Base-by-base conservation (phyloP, 2,329 filamentous ascomycete genomes). In the Trichoderma koningiopsis region DNA sequence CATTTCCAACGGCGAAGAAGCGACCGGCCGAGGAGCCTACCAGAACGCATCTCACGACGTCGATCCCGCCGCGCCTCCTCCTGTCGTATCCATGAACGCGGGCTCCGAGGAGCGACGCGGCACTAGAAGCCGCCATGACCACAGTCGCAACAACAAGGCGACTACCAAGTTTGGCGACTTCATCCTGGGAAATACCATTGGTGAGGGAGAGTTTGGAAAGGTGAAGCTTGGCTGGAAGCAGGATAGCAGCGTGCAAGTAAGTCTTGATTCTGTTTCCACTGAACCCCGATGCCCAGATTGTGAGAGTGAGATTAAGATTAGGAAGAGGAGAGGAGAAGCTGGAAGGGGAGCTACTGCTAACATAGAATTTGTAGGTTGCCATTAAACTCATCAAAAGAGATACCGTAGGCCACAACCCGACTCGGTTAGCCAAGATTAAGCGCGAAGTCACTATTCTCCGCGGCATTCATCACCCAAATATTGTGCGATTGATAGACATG, bases 161-260 rank as follows among this genome's bases (percentile, higher is more conserved):
- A 82, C 77, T 11, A 94, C 91, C 53, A 94, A 93, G 73, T 98
- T 99, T 78, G 95, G 95, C 70, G 94, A 97, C 72, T 99, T 98
- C 80, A 93, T 97, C 71, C 86, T 99, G 4, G 96, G 96, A 43
- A 95, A 97, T 79, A 98, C 95, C 2, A 91, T 99, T 61, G 96
- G 96, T 61, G 96, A 99, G 83, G 96, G 96, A 71, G 96, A 99
- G 81, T 99, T 99, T 79, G 96, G 96, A 73, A 99, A 99, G 79
- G 96, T 99, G 75, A 98, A 97, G 81, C 89, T 98, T 77, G 96
- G 96, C 31, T 99, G 96, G 96, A 98, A 97, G 81, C 92, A 93
- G 78, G 94, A 97, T 80, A 94, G 94, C 70, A 94, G 91, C 72
- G 92, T 97, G 61, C 91, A 95, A 83, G 89, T 91, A 82, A 74